Conservation (phyloP, 2,329 filamentous ascomycete genomes). For the Venturia oleaginea region DNA sequence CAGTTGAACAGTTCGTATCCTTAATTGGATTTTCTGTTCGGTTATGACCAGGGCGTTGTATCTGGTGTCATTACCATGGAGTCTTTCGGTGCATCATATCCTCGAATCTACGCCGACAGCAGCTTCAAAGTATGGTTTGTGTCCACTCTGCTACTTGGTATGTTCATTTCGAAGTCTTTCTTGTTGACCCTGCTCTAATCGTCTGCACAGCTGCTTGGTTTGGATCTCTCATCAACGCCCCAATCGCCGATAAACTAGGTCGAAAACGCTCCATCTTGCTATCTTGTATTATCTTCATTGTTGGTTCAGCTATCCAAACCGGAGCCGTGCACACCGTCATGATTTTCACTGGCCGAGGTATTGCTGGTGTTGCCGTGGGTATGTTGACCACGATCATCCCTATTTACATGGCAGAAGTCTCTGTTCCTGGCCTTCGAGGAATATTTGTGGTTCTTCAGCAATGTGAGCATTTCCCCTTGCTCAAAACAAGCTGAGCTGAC, state of each 20-base stretch:
- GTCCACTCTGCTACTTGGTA: constrained; percentile 35
- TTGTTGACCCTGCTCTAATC: neutral
- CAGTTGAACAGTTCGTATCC: neutral
- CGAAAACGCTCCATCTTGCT: constrained; percentile 46
- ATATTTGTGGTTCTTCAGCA: constrained; percentile 24
- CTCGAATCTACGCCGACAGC: constrained; percentile 37
- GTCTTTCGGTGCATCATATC: constrained; percentile 42
- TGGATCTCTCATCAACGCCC: constrained; percentile 39
- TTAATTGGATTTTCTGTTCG: constrained; percentile 45
- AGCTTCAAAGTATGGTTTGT: constrained; percentile 44
- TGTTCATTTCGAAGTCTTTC: constrained; percentile 40
- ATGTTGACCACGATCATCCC: constrained; percentile 21
- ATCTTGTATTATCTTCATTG: constrained; percentile 31
- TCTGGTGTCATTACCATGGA: constrained; percentile 47
- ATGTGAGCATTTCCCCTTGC: neutral
- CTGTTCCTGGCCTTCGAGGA: constrained; percentile 23
- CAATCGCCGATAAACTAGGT: constrained; percentile 41
- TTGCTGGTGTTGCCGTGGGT: constrained; percentile 11
- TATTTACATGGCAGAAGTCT: constrained; percentile 37
- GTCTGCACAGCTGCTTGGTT: constrained; percentile 18
- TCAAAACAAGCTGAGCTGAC: neutral
- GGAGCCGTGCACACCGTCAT: constrained; percentile 29
- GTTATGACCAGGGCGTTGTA: constrained; percentile 47
- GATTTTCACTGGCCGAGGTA: constrained; percentile 35
- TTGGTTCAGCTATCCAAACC: constrained; percentile 38